Evolutionary conservation across 345 rosid species (phyloP), one percentile per base, ranked within the genome.

Genomic region (Dipteronia sinensis): DNA sequence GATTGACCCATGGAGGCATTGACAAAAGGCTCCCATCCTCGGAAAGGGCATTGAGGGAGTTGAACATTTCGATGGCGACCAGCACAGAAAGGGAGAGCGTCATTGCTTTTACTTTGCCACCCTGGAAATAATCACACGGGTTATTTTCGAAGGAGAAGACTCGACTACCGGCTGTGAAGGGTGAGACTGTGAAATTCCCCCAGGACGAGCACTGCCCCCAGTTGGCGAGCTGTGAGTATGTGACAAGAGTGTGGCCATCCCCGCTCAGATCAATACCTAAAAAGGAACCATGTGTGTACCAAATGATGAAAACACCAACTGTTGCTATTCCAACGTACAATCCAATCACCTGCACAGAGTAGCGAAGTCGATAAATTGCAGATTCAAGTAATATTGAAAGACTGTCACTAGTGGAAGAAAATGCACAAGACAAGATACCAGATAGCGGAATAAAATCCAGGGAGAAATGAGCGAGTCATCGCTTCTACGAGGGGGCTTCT

Each of bases 1-100:
- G 95, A 79, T 91, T 91, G 64, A 91, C 90, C 95, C 95, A 91
- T 19, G 95, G 95, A 13, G 91, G 95, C 95, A 91, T 91, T 11
- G 74, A 76, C 73, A 87, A 22, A 53, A 91, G 90, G 84, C 95
- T 91, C 25, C 89, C 80, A 78, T 91, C 91, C 80, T 91, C 95
- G 0, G 95, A 91, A 11, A 91, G 88, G 69, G 95, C 95, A 12
- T 91, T 91, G 53, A 91, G 86, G 66, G 95, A 91, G 78, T 91
- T 91, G 84, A 91, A 91, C 93, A 91, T 91, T 84, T 91, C 95
- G 4, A 91, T 91, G 65, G 92, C 88, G 27, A 91, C 95, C 86
- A 91, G 71, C 62, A 91, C 93, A 0, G 95, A 88, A 49, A 91
- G 92, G 47, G 95, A 91, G 38, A 91, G 83, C 10, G 95, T 91